Conservation (phyloP, 2,329 filamentous ascomycete genomes). For the Rhexocercosporidium sp. region DNA sequence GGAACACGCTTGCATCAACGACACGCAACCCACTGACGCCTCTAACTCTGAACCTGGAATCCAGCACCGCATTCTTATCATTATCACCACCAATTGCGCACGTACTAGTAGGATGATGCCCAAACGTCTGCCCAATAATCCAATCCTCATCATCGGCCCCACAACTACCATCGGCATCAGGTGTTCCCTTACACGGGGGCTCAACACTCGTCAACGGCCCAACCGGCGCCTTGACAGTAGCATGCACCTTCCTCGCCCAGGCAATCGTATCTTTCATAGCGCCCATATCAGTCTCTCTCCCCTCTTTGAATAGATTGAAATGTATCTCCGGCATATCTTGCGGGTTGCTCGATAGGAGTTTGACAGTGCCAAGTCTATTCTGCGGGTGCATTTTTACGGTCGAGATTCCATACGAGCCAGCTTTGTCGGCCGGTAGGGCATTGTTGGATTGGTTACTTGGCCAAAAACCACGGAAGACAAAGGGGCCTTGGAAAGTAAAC, state of each 20-base stretch:
- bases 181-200: slow-evolving; percentile 29
- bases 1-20: slow-evolving; percentile 65
- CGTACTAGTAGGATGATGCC: slow-evolving; percentile 62
- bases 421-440: slow-evolving; percentile 5
- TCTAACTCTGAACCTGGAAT: slow-evolving; percentile 60
- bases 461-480: slow-evolving; percentile 39
- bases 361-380: slow-evolving; percentile 66
- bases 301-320: slow-evolving; percentile 61
- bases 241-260: slow-evolving; percentile 30
- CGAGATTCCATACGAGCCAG: slow-evolving; percentile 3
- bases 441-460: slow-evolving; percentile 32
- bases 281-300: slow-evolving; percentile 42
- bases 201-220: slow-evolving; percentile 47
- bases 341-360: slow-evolving; percentile 63
- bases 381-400: slow-evolving; percentile 36
- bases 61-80: slow-evolving; percentile 59
- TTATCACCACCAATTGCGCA: slow-evolving; percentile 58
- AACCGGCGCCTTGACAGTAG: slow-evolving; percentile 51
- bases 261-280: slow-evolving; percentile 47
- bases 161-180: slow-evolving; percentile 3
- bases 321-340: slow-evolving; percentile 66
- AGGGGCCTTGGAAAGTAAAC: slow-evolving; percentile 38
- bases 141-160: slow-evolving; percentile 44
- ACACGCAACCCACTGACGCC: slow-evolving; percentile 61
- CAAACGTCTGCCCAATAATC: slow-evolving; percentile 56